Base-by-base conservation (phyloP, 768 basidiomycete genomes). In the Crepidotus variabilis region DNA sequence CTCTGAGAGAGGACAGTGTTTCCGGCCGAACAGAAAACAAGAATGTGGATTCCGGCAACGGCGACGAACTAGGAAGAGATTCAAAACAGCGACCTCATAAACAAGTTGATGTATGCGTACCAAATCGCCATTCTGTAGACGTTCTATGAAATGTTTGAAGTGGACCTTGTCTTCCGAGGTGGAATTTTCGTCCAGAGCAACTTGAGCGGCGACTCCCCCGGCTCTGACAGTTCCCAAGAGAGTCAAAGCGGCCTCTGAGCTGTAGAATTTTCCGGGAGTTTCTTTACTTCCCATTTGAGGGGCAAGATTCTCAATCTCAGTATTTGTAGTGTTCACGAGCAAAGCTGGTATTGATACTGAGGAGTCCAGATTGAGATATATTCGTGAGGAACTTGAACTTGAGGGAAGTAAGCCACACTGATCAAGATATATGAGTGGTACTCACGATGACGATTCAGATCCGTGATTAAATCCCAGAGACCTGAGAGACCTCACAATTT, bases 251-350 rank as follows among this genome's bases (percentile, higher is more conserved):
- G 78, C 68, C 28, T 77, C 64, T 28, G 71, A 66, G 36, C 68
- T 69, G 63, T 87, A 88, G 61, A 90, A 88, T 61, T 84, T 78
- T 18, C 85, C 88, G 1, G 85, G 78, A 8, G 78, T 76, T 16
- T 75, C 76, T 33, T 66, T 75, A 13, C 71, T 73, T 18, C 66
- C 69, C 35, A 77, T 67, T 35, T 79, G 76, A 16, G 75, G 69
- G 43, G 75, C 73, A 22, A 69, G 61, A 28, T 62, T 65, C 3
- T 61, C 60, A 33, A 72, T 64, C 46, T 72, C 63, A 2, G 64
- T 57, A 24, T 72, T 66, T 24, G 69, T 62, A 7, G 71, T 57
- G 50, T 82, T 78, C 45, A 74, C 67, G 32, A 88, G 68, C 22
- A 71, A 58, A 1, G 86, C 68, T 2, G 83, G 83, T 28, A 87